Conservation (phyloP, 495 filamentous ascomycete species). For the Rhypophila decipiens region DNA sequence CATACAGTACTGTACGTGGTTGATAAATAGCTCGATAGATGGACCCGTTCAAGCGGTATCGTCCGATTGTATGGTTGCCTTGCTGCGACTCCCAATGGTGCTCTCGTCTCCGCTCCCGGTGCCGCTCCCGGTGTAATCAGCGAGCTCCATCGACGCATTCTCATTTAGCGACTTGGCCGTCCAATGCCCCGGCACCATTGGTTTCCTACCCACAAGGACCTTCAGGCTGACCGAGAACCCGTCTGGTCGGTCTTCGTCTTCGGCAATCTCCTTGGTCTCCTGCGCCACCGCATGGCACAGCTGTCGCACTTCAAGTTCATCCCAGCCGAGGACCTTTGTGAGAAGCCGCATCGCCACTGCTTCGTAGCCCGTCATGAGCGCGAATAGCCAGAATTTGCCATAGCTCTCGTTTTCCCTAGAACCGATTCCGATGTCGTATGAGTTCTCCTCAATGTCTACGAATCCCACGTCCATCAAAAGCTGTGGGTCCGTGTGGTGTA, state of each 20-base stretch:
- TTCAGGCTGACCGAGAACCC: slow-evolving; percentile 41
- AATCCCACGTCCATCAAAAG: slow-evolving; percentile 54
- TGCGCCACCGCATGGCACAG: slow-evolving; percentile 48
- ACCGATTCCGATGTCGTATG: slow-evolving; percentile 56
- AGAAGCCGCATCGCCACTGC: slow-evolving; percentile 53
- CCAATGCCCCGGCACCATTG: slow-evolving; percentile 25
- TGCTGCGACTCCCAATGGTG: slow-evolving; percentile 21
- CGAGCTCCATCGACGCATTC: slow-evolving; percentile 15
- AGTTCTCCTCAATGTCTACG: slow-evolving; percentile 48
- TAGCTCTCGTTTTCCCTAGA: slow-evolving; percentile 45
- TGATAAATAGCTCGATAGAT: too few species aligned
- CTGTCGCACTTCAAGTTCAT: slow-evolving; percentile 44
- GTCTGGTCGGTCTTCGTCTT: slow-evolving; percentile 33
- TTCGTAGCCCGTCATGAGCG: slow-evolving; percentile 60
- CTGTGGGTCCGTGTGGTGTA: slow-evolving; percentile 47
- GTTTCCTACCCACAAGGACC: slow-evolving; percentile 53
- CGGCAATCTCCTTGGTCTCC: slow-evolving; percentile 46
- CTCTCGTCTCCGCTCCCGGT: slow-evolving; percentile 20
- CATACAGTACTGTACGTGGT: too few species aligned
- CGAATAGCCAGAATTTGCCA: slow-evolving; percentile 61
- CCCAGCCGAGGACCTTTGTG: slow-evolving; percentile 54
- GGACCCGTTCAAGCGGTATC: slow-evolving; percentile 6
- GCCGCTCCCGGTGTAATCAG: not conserved
- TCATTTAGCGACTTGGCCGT: slow-evolving; percentile 18
- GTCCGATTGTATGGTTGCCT: slow-evolving; percentile 12